phyloP scores from a whole-genome alignment of 2,329 filamentous ascomycete species.

The Stachybotrys elegans region DNA sequence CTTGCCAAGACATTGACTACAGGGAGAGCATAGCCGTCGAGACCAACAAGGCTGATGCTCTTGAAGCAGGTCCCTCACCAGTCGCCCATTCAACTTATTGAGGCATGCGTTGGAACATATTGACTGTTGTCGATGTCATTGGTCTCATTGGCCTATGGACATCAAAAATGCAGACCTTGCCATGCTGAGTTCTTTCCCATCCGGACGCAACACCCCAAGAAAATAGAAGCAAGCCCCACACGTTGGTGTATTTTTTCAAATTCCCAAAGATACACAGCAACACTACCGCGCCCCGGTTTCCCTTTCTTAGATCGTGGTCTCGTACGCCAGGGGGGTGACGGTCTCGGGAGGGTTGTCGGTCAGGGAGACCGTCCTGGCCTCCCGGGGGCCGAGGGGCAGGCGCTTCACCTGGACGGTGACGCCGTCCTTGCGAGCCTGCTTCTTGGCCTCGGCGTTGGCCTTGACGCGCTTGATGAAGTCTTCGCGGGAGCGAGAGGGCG shows the following conservation, averaged over 20 bases:
- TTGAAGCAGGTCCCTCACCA: too few relatives aligned
- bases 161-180: constrained; percentile 37
- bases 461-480: constrained; percentile 97
- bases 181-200: constrained; percentile 39
- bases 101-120: too few relatives aligned
- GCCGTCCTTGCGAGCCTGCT: constrained; percentile 87
- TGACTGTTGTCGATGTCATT: constrained; percentile 29
- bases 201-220: constrained; percentile 37
- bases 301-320: constrained; percentile 85
- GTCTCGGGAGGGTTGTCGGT: constrained; percentile 87
- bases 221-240: constrained; percentile 32
- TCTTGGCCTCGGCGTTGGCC: constrained; percentile 88
- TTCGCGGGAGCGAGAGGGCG: constrained; percentile 89
- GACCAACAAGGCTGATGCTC: too few relatives aligned
- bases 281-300: constrained; percentile 18
- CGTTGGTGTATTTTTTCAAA: too few relatives aligned
- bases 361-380: constrained; percentile 71
- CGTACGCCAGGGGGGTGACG: constrained; percentile 87
- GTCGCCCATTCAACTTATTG: too few relatives aligned
- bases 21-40: too few relatives aligned
- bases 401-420: constrained; percentile 89
- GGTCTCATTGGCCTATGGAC: constrained; percentile 33
- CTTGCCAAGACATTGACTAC: too few relatives aligned
- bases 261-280: too few relatives aligned
- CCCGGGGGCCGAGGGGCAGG: constrained; percentile 73